Base-by-base conservation (phyloP, 225 moss, liverwort and hornwort genomes). In the Neckera pumila region DNA sequence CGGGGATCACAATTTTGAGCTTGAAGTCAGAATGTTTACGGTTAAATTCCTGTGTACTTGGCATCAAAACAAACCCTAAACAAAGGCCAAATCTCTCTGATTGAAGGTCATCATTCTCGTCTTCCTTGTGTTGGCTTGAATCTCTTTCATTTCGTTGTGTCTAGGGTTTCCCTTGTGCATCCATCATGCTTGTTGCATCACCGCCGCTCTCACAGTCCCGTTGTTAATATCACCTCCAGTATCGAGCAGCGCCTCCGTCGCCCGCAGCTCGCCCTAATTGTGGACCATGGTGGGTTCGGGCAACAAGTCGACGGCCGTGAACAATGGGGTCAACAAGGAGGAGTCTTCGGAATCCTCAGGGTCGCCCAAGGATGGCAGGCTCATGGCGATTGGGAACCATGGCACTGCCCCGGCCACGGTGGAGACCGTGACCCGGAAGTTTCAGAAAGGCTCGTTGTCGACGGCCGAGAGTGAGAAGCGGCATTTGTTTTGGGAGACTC, bases 401-500 rank as follows among this genome's bases (percentile, higher is more conserved):
- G 47, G 59, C 45, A 2, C 31, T 57, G 30, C 76, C 86, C 42
- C 84, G 43, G 89, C 87, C 49, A 84, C 64, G 47, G 93, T 92
- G 84, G 96, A 94, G 54, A 72, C 90, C 59, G 80, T 96, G 86
- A 96, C 89, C 76, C 93, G 91, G 87, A 94, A 89, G 89, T 91
- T 95, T 26, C 94, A 92, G 89, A 95, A 93, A 81, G 94, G 92
- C 59, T 79, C 79, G 23, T 36, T 88, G 77, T 77, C 93, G 91
- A 89, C 92, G 28, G 87, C 86, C 91, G 96, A 94, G 74, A 91
- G 91, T 87, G 96, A 97, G 87, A 98, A 93, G 93, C 93, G 97
- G 83, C 98, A 98, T 88, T 60, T 91, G 75, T 98, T 98, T 79
- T 98, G 97, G 98, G 98, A 98, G 90, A 98, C 98, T 15, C 98